These are phyloP conservation scores for Trichoderma virens DNA, from an alignment of 495 filamentous ascomycete genomes.

Conservation along the genomic window DNA sequence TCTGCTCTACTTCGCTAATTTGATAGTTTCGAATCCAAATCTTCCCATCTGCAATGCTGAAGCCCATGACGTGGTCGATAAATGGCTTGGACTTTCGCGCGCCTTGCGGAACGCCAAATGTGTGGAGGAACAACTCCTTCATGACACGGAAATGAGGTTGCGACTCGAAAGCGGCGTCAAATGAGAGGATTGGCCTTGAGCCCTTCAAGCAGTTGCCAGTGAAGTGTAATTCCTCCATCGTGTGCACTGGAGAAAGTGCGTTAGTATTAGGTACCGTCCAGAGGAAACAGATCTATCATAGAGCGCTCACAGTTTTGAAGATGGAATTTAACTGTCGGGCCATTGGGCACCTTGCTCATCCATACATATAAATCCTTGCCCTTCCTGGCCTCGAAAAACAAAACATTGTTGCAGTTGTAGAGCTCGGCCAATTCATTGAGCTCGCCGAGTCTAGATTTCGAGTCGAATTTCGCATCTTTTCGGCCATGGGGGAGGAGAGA, in stretches of 20 bases:
- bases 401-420: conserved; percentile 97
- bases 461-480: conserved; percentile 94
- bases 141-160: conserved; percentile 63
- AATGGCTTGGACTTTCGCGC: conserved; percentile 91
- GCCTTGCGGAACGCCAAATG: conserved; percentile 88
- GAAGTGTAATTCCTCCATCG: conserved; percentile 93
- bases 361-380: conserved; percentile 90
- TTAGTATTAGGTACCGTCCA: not conserved
- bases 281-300: no score
- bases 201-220: conserved; percentile 95
- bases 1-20: conserved; percentile 70
- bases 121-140: conserved; percentile 81
- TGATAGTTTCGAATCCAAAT: conserved; percentile 97
- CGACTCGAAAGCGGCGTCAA: conserved; percentile 77
- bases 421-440: conserved; percentile 95
- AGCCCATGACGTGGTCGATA: conserved; percentile 86
- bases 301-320: conserved; percentile 48
- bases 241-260: conserved; percentile 54
- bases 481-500: conserved; percentile 82
- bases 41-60: conserved; percentile 88
- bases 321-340: conserved; percentile 84
- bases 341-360: conserved; percentile 91
- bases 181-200: conserved; percentile 87
- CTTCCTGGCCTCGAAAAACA: conserved; percentile 95
- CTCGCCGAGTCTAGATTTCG: conserved; percentile 86